phyloP scores from a whole-genome alignment of 2,329 filamentous ascomycete species.

The Balansia obtecta region DNA sequence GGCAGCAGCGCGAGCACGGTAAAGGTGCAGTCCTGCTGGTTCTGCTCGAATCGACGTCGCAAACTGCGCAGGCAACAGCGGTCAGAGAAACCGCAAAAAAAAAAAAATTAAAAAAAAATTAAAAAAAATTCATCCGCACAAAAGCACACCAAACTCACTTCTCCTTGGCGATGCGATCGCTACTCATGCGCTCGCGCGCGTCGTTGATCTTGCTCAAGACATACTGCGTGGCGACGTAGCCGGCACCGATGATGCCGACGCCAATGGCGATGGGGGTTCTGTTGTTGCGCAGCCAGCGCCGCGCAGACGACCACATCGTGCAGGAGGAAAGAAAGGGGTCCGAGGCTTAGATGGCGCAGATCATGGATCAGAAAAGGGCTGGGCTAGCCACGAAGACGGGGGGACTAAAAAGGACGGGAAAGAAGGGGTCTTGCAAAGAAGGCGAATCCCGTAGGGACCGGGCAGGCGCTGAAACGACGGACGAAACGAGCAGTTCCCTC shows the following conservation, averaged over 20 bases:
- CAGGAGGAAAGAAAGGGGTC: neutral
- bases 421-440: neutral
- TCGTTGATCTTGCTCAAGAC: conserved; percentile 82
- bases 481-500: neutral
- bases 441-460: neutral
- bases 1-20: conserved; percentile 93
- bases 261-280: conserved; percentile 81
- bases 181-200: conserved; percentile 90
- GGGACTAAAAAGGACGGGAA: neutral
- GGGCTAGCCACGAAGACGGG: neutral
- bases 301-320: conserved; percentile 55
- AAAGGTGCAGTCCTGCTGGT: conserved; percentile 97
- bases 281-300: conserved; percentile 88
- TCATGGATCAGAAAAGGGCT: conserved; percentile 2
- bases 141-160: too few species aligned
- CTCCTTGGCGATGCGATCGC: conserved; percentile 89
- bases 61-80: conserved; percentile 47
- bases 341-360: neutral
- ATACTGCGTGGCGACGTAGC: conserved; percentile 90
- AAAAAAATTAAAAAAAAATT: too few species aligned
- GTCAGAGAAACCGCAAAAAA: too few species aligned
- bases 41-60: conserved; percentile 92
- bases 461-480: neutral
- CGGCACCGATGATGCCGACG: conserved; percentile 73
- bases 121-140: too few species aligned